phyloP scores from a whole-genome alignment of 768 basidiomycete genomes.

The Rhizopogon rudus region DNA sequence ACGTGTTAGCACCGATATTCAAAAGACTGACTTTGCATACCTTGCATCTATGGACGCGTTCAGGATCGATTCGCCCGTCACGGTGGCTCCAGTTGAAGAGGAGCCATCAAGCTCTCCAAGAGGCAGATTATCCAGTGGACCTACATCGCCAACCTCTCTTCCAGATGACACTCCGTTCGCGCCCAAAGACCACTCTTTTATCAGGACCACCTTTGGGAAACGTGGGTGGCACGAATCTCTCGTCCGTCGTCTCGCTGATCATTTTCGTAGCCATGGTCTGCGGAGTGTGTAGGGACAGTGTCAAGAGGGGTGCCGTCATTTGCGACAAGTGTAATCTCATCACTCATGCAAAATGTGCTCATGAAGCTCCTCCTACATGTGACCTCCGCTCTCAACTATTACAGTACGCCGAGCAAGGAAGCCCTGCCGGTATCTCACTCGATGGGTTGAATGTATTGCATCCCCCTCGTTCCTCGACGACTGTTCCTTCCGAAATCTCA shows the following conservation, averaged over 20 bases:
- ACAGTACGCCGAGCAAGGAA: conserved; percentile 66
- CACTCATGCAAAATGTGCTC: conserved; percentile 73
- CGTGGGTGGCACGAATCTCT: conserved; percentile 47
- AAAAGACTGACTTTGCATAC: conserved; percentile 62
- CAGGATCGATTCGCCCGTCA: conserved; percentile 32
- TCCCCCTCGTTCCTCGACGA: conserved; percentile 21
- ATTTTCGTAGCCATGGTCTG: conserved; percentile 69
- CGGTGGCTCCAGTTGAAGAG: conserved; percentile 41
- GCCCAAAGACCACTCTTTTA: conserved; percentile 74
- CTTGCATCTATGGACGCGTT: conserved; percentile 33
- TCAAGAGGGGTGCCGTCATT: conserved; percentile 84
- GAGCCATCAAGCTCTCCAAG: conserved; percentile 31
- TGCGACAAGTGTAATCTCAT: conserved; percentile 90
- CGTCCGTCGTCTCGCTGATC: conserved; percentile 3
- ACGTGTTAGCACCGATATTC: conserved; percentile 82
- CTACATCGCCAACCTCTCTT: conserved; percentile 18
- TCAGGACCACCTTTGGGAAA: conserved; percentile 91
- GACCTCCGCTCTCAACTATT: conserved; percentile 80
- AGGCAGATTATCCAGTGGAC: conserved; percentile 36
- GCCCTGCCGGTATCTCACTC: conserved; percentile 49
- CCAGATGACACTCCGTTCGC: conserved; percentile 39
- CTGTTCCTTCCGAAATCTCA: conserved; percentile 54
- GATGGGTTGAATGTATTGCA: conserved; percentile 31
- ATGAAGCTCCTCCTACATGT: conserved; percentile 73
- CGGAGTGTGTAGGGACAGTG: conserved; percentile 71